phyloP scores from a whole-genome alignment of 2,329 filamentous ascomycete genomes.

The Xylariaceae sp. region DNA sequence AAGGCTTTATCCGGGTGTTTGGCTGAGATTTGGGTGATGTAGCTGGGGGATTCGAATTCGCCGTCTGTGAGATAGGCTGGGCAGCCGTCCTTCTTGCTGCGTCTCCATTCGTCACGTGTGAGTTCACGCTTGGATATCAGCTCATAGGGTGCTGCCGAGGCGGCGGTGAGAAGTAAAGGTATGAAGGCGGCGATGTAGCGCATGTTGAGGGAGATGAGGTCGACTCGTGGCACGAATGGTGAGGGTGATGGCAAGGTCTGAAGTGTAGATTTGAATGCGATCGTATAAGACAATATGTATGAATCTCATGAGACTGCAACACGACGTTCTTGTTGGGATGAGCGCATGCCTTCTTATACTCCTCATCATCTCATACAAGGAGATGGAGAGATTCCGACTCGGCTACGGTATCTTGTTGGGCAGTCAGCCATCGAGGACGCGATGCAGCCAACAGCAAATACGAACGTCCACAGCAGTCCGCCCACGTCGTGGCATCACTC shows the following conservation, averaged over 20 bases:
- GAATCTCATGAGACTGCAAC: background rate
- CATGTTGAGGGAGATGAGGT: slow-evolving; percentile 19
- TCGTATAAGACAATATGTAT: background rate
- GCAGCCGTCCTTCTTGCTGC: slow-evolving; percentile 22
- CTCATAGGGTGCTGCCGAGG: slow-evolving; percentile 21
- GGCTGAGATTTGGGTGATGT: slow-evolving; percentile 31
- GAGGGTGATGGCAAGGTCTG: background rate
- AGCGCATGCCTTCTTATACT: background rate
- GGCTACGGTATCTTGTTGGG: background rate
- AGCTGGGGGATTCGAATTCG: slow-evolving; percentile 31
- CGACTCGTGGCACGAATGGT: slow-evolving; percentile 8
- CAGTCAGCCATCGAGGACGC: background rate
- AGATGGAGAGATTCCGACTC: background rate
- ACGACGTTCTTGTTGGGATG: background rate
- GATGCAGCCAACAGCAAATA: background rate
- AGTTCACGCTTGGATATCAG: slow-evolving; percentile 29
- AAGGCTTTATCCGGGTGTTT: slow-evolving; percentile 34
- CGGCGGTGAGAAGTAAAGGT: slow-evolving; percentile 10
- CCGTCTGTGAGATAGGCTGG: slow-evolving; percentile 27
- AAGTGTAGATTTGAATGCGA: background rate
- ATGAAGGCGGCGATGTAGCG: background rate
- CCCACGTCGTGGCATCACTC: background rate
- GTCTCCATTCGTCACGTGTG: slow-evolving; percentile 22
- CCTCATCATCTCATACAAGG: background rate
- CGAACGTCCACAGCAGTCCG: background rate